Conservation (phyloP, 2,329 filamentous ascomycete genomes). For the Dryadomyces quercivorus region DNA sequence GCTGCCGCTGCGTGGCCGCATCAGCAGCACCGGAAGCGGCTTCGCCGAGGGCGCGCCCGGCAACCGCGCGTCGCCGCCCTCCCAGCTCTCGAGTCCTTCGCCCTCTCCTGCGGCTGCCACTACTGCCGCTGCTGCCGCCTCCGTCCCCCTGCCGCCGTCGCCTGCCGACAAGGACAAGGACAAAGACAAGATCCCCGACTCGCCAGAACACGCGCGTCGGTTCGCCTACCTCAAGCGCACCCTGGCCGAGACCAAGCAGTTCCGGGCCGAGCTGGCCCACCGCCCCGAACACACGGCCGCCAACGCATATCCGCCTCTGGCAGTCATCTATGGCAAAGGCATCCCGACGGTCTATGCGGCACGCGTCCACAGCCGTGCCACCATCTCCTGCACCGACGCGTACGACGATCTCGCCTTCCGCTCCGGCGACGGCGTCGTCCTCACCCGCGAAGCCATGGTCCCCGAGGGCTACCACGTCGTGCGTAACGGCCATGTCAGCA, state of each 20-base stretch:
- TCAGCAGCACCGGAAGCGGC: constrained; percentile 18
- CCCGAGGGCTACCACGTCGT: constrained; percentile 67
- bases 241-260: constrained; percentile 56
- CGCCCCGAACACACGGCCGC: constrained; percentile 40
- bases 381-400: constrained; percentile 61
- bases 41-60: constrained; percentile 9
- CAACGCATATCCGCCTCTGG: constrained; percentile 74
- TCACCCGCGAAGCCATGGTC: constrained; percentile 76
- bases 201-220: constrained; percentile 36
- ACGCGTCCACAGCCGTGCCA: constrained; percentile 58
- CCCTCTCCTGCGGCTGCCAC: constrained; percentile 6
- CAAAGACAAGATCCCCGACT: background rate
- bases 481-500: constrained; percentile 61
- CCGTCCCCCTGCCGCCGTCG: constrained; percentile 14
- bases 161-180: too few species aligned
- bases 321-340: constrained; percentile 76
- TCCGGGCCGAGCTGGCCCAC: constrained; percentile 64
- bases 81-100: background rate
- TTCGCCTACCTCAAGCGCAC: constrained; percentile 62
- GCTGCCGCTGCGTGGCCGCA: constrained; percentile 17
- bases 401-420: constrained; percentile 84
- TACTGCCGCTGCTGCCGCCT: constrained; percentile 10
- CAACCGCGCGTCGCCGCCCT: constrained; percentile 6
- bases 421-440: constrained; percentile 77
- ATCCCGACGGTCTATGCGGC: constrained; percentile 78